phyloP scores from a whole-genome alignment of 257 asterid species.

The Galeopsis tetrahit region DNA sequence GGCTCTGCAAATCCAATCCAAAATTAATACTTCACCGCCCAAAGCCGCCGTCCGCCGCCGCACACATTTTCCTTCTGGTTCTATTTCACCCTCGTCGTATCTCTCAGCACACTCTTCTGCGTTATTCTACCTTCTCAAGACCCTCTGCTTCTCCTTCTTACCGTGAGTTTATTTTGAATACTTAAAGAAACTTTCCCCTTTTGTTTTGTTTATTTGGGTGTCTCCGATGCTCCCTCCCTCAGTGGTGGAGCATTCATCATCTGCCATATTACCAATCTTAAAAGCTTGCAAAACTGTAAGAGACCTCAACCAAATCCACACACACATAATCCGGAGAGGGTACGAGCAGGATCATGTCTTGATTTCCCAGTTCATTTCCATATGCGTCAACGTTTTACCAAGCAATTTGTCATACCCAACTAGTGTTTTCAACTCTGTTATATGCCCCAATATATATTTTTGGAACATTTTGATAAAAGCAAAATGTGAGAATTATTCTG shows the following conservation, averaged over 20 bases:
- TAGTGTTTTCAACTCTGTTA: slow-evolving; percentile 51
- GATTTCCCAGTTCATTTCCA: slow-evolving; percentile 55
- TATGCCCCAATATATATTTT: slow-evolving; percentile 56
- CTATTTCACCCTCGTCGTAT: too few relatives aligned
- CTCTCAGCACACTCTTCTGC: too few relatives aligned
- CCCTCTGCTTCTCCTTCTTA: too few relatives aligned
- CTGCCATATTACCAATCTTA: slow-evolving; percentile 39
- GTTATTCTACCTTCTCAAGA: too few relatives aligned
- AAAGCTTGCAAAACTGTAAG: slow-evolving; percentile 50
- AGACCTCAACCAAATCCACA: slow-evolving; percentile 53
- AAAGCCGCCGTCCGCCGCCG: too few relatives aligned
- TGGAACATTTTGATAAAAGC: slow-evolving; percentile 67
- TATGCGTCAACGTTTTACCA: slow-evolving; percentile 45
- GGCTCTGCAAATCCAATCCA: too few relatives aligned
- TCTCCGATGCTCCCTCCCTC: slow-evolving; percentile 42
- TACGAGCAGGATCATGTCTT: slow-evolving; percentile 62
- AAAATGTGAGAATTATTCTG: slow-evolving; percentile 45
- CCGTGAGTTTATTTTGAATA: too few relatives aligned
- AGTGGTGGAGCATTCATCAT: slow-evolving; percentile 39
- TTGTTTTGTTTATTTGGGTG: too few relatives aligned
- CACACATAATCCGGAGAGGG: slow-evolving; percentile 62
- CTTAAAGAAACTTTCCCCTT: too few relatives aligned
- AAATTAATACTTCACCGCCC: too few relatives aligned
- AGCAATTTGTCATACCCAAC: slow-evolving; percentile 46
- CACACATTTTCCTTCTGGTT: too few relatives aligned